Evolutionary conservation across 2,329 filamentous ascomycete species (phyloP), one percentile per base, ranked within the genome.

Genomic region (Ceratocystis alfenasii): DNA sequence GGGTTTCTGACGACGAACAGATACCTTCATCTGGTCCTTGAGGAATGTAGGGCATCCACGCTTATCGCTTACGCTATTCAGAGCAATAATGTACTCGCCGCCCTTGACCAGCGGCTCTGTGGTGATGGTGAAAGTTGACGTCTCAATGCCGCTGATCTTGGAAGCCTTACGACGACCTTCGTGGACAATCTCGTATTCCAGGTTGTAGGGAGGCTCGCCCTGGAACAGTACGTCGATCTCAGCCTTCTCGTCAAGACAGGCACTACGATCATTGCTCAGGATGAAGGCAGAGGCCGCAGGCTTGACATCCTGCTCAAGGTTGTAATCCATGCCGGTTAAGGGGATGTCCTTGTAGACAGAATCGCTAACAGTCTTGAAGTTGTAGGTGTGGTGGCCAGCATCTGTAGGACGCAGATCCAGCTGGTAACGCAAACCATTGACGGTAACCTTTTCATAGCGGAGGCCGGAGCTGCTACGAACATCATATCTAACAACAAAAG

Each of bases 101-200:
- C 94, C 94, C 72, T 88, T 87, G 5, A 80, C 80, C 53, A 99
- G 78, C 20, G 82, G 79, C 1, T 87, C 83, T 0, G 93, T 96
- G 69, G 83, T 83, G 72, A 99, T 91, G 46, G 80, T 87, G 73
- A 87, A 86, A 25, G 79, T 76, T 62, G 83, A 78, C 1, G 78
- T 79, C 28, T 85, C 79, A 65, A 96, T 88, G 66, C 82, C 79
- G 0, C 83, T 79, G 30, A 84, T 79, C 65, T 81, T 83, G 70
- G 87, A 82, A 63, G 88, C 87, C 69, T 84, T 86, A 64, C 92
- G 85, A 75, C 89, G 95, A 65, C 92, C 92, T 65, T 91, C 89
- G 75, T 97, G 89, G 6, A 96, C 83, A 50, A 96, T 79, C 75
- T 97, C 94, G 78, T 95, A 99, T 73, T 97, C 91, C 48, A 99